Evolutionary conservation across 805 yeast species (phyloP).

Genomic region (Candida silvicultrix): DNA sequence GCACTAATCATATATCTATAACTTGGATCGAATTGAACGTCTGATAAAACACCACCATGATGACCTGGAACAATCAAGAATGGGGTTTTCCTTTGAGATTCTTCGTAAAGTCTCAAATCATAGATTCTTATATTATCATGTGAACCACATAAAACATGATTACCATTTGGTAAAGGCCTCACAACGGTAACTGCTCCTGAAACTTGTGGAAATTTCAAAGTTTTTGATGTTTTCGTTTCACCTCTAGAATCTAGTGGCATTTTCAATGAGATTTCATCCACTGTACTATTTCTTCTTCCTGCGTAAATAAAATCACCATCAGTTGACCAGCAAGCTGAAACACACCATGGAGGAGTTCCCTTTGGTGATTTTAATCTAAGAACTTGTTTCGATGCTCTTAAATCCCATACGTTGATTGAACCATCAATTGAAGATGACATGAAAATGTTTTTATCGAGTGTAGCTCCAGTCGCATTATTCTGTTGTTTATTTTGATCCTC

Average conservation of each 20-base stretch:
- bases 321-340: slow-evolving; percentile 80
- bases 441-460: slow-evolving; percentile 48
- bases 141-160: slow-evolving; percentile 82
- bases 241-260: slow-evolving; percentile 37
- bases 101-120: slow-evolving; percentile 50
- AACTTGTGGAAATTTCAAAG: slow-evolving; percentile 71
- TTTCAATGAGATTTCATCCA: slow-evolving; percentile 67
- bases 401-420: slow-evolving; percentile 75
- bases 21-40: slow-evolving; percentile 76
- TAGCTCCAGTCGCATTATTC: slow-evolving; percentile 6
- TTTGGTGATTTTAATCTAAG: slow-evolving; percentile 48
- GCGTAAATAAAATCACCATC: slow-evolving; percentile 75
- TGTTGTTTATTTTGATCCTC: slow-evolving; percentile 3
- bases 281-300: slow-evolving; percentile 85
- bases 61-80: slow-evolving; percentile 94
- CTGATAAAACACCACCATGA: slow-evolving; percentile 85
- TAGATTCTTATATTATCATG: slow-evolving; percentile 84
- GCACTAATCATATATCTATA: slow-evolving; percentile 85
- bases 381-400: slow-evolving; percentile 41
- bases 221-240: slow-evolving; percentile 45
- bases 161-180: slow-evolving; percentile 70
- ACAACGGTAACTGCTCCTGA: slow-evolving; percentile 89
- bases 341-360: slow-evolving; percentile 90
- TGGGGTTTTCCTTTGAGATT: slow-evolving; percentile 40
- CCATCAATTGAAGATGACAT: slow-evolving; percentile 85